These are phyloP conservation scores for Capsicum chinense DNA, from an alignment of 257 asterid genomes.

Conservation along the genomic window DNA sequence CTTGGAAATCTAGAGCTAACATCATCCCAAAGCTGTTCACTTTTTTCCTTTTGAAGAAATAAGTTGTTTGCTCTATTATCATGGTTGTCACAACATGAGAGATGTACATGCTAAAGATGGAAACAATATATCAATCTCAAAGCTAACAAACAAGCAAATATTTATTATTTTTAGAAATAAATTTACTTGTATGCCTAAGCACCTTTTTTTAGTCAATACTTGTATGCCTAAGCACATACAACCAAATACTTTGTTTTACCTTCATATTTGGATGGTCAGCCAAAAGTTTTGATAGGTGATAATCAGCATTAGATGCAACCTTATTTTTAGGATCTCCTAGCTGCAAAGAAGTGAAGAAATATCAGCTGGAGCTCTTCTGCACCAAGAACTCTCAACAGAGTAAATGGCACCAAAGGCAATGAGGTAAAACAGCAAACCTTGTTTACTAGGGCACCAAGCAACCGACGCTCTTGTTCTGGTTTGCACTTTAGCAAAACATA, in stretches of 20 bases:
- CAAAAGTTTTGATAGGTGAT: constrained; percentile 83
- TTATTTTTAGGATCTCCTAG: constrained; percentile 96
- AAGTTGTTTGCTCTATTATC: not conserved
- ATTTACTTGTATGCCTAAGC: not conserved
- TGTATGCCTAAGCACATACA: not conserved
- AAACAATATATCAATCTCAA: not conserved
- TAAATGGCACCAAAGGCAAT: not conserved
- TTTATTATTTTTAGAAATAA: not conserved
- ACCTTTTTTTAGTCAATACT: not conserved
- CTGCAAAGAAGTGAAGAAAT: constrained; percentile 50
- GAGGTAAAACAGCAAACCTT: constrained; percentile 52
- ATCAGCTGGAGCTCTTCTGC: constrained; percentile 5
- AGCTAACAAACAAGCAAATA: not conserved
- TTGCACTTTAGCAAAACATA: constrained; percentile 79
- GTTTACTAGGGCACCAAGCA: constrained; percentile 86
- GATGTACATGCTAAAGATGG: not conserved
- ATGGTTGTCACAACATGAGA: not conserved
- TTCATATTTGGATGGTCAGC: constrained; percentile 98
- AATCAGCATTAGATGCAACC: constrained; percentile 96
- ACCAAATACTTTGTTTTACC: constrained; percentile 49
- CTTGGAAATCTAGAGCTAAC: not conserved
- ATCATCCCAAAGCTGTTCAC: not conserved
- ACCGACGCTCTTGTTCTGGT: constrained; percentile 91
- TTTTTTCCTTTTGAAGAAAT: not conserved
- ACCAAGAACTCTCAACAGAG: not conserved